phyloP scores from a whole-genome alignment of 352 stramenopile species.

The Phytophthora boehmeriae region DNA sequence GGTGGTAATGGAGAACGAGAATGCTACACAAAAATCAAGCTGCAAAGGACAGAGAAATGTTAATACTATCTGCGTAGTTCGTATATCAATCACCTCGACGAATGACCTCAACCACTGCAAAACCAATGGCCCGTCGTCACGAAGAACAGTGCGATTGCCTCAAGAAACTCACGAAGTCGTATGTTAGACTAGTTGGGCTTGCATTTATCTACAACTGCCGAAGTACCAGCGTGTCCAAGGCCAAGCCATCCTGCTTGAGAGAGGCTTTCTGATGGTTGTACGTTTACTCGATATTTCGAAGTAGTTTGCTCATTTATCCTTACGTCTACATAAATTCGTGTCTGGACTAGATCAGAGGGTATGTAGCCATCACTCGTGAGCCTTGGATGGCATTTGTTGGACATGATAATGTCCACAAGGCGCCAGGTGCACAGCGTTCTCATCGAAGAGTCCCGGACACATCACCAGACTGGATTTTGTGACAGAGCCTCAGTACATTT shows the following conservation, averaged over 20 bases:
- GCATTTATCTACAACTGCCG: conserved; percentile 17
- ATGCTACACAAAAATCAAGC: conserved; percentile 35
- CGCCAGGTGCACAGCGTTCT: too few species aligned
- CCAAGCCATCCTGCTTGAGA: conserved; percentile 24
- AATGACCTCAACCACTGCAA: conserved; percentile 28
- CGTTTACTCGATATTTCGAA: too few species aligned
- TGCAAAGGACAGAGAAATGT: neutral
- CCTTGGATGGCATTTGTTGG: neutral
- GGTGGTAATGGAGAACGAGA: conserved; percentile 26
- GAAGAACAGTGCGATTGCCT: conserved; percentile 18
- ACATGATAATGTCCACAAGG: too few species aligned
- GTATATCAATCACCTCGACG: too few species aligned
- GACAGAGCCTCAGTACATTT: too few species aligned
- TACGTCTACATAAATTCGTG: too few species aligned
- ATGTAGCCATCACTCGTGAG: too few species aligned
- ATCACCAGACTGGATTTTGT: too few species aligned
- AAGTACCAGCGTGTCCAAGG: conserved; percentile 27
- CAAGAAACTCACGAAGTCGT: conserved; percentile 25
- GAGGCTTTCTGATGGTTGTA: neutral
- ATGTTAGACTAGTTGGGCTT: conserved; percentile 17
- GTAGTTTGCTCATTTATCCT: too few species aligned
- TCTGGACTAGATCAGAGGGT: too few species aligned
- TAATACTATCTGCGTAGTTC: neutral
- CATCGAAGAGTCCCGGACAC: too few species aligned
- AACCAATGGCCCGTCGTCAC: conserved; percentile 19